Evolutionary conservation across 2,329 filamentous ascomycete genomes (phyloP), one percentile per base, ranked within the genome.

Genomic region (Xylaria sp.): DNA sequence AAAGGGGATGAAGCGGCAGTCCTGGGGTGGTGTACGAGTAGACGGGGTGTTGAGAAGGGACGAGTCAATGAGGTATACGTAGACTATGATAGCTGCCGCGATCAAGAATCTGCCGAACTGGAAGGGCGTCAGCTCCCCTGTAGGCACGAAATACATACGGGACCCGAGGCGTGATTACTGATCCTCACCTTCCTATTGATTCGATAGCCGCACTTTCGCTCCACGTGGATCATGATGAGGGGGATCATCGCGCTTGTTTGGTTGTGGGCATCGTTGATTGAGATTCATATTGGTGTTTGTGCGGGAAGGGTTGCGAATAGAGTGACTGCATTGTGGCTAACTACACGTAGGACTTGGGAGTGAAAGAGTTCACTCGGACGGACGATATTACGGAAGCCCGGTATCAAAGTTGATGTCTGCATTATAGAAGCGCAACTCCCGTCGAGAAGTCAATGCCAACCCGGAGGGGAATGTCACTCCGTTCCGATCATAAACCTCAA

Each of bases 1-100:
- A 13, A 56, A 56, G 9, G 54, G 30, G 13, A 56, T 10, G n/a
- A 56, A 3, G 13, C 39, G 54, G 18, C 54, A 56, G 30, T 44
- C 44, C 2, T 56, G n/a, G 47, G n/a, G 13, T 44, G 34, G n/a
- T 16, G 7, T 23, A 16, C 16, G 16, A 16, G 16, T 16, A 7
- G 6, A 8, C 2, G 35, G 16, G 19, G 16, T 30, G 34, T 8
- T 23, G 47, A 49, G 47, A 10, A 18, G 16, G 47, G n/a, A 19
- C 1, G 8, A 4, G 47, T 9, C 19, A 0, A 16, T 19, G 47
- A 49, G 6, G 5, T 19, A 35, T 42, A 44, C 30, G 47, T 10
- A 13, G 37, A 56, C 30, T 4, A 51, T 9, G 35, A 51, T 30
- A 4, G 35, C 18, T 10, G 39, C 13, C 4, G 16, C 46, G 4